These are phyloP conservation scores for Benincasa hispida DNA, from an alignment of 306 rosid species.

Conservation along the genomic window DNA sequence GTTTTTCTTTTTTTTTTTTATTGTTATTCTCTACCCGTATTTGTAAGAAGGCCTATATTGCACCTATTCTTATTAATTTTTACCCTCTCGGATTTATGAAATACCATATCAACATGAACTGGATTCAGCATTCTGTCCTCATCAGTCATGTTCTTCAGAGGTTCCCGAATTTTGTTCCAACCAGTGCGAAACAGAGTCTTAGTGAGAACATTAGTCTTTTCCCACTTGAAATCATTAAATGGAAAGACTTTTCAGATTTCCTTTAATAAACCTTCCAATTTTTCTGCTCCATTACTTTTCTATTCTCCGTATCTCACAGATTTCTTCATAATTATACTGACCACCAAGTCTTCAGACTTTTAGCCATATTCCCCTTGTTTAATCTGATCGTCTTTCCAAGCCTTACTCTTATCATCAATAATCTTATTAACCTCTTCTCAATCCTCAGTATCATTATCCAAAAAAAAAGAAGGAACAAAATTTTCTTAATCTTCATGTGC, in stretches of 20 bases:
- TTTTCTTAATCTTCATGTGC: not conserved
- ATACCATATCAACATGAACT: not conserved
- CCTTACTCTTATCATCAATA: not conserved
- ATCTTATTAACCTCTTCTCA: not conserved
- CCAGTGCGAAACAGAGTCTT: not conserved
- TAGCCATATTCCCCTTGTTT: too few relatives aligned
- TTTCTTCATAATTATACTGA: not conserved
- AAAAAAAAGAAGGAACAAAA: not conserved
- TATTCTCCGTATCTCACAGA: not conserved
- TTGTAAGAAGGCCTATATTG: too few relatives aligned
- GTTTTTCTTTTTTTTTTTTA: too few relatives aligned
- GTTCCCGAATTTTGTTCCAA: not conserved
- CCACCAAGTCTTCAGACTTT: not conserved
- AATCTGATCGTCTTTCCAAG: not conserved
- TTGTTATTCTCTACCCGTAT: too few relatives aligned
- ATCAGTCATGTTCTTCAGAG: not conserved
- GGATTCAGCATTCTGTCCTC: not conserved
- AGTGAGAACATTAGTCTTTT: not conserved
- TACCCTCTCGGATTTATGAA: too few relatives aligned
- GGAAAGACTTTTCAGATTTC: not conserved
- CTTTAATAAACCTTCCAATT: not conserved
- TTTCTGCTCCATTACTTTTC: not conserved
- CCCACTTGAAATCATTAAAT: not conserved
- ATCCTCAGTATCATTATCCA: not conserved
- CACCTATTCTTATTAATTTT: too few relatives aligned